Conservation (phyloP, 768 basidiomycete species). For the Cystobasidium ongulense region DNA sequence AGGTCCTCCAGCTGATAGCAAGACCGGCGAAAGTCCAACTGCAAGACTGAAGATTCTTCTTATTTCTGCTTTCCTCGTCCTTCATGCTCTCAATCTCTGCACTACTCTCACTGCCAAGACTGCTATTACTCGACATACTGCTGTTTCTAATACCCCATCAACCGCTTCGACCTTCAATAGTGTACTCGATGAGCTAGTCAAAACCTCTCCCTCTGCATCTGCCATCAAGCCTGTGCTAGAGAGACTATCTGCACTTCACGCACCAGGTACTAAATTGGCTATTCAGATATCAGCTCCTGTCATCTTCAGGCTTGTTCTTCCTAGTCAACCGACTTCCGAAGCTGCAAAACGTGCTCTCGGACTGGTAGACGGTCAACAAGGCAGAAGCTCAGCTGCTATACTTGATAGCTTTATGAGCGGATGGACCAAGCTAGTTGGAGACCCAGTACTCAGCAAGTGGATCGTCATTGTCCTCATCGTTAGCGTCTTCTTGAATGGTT, state of each 20-base stretch:
- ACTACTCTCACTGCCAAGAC: conserved; percentile 74
- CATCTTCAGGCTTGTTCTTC: conserved; percentile 52
- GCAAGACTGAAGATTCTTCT: conserved; percentile 67
- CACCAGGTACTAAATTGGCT: conserved; percentile 46
- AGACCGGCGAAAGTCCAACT: conserved; percentile 46
- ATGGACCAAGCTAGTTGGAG: conserved; percentile 85
- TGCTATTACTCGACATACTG: conserved; percentile 51
- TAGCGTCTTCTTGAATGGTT: conserved; percentile 83
- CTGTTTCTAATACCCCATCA: conserved; percentile 41
- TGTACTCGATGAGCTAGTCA: conserved; percentile 44
- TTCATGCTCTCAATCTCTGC: conserved; percentile 87
- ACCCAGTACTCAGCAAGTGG: conserved; percentile 89
- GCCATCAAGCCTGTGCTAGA: conserved; percentile 56
- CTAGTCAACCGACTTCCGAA: conserved; percentile 27
- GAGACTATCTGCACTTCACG: conserved; percentile 51
- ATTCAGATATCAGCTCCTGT: conserved; percentile 59
- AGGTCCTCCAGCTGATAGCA: conserved; percentile 31
- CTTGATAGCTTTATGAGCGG: conserved; percentile 79
- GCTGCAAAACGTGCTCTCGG: not conserved
- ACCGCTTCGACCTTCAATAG: not conserved
- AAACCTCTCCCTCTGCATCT: conserved; percentile 64
- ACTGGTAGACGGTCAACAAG: conserved; percentile 42
- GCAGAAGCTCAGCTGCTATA: conserved; percentile 35
- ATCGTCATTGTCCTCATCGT: conserved; percentile 79
- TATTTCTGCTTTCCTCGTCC: conserved; percentile 78